Percentiles rank a stretch among this genome's conserved stretches.
Evolutionary conservation across 1,284 basidiomycete genomes (phyloP).

Genomic region (Tremellales sp.): DNA sequence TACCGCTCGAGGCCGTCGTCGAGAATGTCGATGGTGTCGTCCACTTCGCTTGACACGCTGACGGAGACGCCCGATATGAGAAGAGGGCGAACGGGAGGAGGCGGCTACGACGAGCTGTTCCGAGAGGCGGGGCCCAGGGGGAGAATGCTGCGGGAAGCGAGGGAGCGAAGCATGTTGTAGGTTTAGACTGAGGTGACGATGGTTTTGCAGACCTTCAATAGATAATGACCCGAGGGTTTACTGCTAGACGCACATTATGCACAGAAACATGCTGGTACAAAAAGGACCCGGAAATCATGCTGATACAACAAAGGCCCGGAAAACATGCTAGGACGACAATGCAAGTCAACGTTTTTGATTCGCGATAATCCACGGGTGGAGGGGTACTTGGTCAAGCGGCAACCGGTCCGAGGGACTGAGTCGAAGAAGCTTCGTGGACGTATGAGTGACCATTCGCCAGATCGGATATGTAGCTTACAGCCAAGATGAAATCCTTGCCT

Average conservation of each 20-base stretch:
- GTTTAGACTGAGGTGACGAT: too few species aligned
- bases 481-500: constrained; percentile 62
- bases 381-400: constrained; percentile 67
- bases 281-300: too few species aligned
- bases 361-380: constrained; percentile 89
- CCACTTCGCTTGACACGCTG: not conserved
- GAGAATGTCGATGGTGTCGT: constrained; percentile 4
- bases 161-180: constrained; percentile 10
- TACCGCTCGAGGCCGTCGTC: constrained; percentile 1
- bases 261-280: too few species aligned
- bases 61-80: constrained; percentile 3
- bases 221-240: too few species aligned
- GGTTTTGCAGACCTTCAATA: too few species aligned
- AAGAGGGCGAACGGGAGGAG: not conserved
- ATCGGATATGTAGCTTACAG: constrained; percentile 47
- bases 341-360: too few species aligned
- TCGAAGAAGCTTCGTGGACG: constrained; percentile 63
- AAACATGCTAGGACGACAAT: too few species aligned
- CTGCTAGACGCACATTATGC: too few species aligned
- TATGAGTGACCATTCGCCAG: not conserved
- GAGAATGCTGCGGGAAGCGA: constrained; percentile 13
- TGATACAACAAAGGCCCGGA: too few species aligned
- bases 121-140: constrained; percentile 12
- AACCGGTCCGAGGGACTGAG: constrained; percentile 76
- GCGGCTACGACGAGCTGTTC: constrained; percentile 2